These are phyloP conservation scores for Botrytis sinoallii DNA, from an alignment of 2,329 filamentous ascomycete genomes.

Conservation along the genomic window DNA sequence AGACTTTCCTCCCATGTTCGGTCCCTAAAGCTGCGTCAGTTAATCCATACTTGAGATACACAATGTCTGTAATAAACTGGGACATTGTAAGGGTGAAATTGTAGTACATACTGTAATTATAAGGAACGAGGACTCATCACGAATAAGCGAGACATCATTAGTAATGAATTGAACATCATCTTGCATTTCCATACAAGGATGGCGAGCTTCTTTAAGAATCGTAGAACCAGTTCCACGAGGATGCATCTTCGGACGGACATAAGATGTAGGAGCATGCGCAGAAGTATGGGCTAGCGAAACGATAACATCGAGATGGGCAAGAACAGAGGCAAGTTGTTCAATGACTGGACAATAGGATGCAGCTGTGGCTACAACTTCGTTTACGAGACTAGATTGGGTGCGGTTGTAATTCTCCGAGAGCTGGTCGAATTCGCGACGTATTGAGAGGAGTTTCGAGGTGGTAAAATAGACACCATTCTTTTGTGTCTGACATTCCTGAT, in stretches of 20 bases:
- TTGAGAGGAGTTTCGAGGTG: slow-evolving; percentile 72
- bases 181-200: slow-evolving; percentile 98
- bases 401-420: slow-evolving; percentile 92
- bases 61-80: no score
- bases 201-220: slow-evolving; percentile 84
- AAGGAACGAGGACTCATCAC: slow-evolving; percentile 80
- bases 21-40: slow-evolving; percentile 56
- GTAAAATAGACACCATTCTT: slow-evolving; percentile 99
- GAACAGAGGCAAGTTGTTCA: slow-evolving; percentile 80
- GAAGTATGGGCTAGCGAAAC: slow-evolving; percentile 91
- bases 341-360: slow-evolving; percentile 92
- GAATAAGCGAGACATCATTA: slow-evolving; percentile 82
- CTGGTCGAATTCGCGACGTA: slow-evolving; percentile 90
- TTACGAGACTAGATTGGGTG: slow-evolving; percentile 86
- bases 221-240: slow-evolving; percentile 84
- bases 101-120: slow-evolving; percentile 17
- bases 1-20: slow-evolving; percentile 98
- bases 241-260: slow-evolving; percentile 88
- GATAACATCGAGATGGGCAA: slow-evolving; percentile 93
- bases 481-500: slow-evolving; percentile 94
- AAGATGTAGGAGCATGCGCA: slow-evolving; percentile 86
- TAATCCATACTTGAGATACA: no score
- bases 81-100: not conserved
- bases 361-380: slow-evolving; percentile 88
- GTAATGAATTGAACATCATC: slow-evolving; percentile 99